phyloP scores from a whole-genome alignment of 2,329 filamentous ascomycete species.

The Ophiostoma sp. region DNA sequence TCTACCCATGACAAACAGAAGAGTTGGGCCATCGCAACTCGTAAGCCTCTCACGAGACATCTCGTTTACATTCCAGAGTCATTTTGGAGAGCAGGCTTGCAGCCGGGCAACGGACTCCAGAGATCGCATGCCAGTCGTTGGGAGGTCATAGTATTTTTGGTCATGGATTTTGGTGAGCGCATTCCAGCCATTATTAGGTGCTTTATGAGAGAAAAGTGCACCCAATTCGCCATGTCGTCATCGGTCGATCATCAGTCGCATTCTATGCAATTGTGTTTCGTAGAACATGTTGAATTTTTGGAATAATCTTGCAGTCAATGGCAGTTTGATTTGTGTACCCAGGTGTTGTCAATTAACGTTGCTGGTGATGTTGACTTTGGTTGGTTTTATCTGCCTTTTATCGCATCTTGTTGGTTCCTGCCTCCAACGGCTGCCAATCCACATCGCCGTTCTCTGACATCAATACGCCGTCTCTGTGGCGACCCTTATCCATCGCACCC shows the following conservation, averaged over 20 bases:
- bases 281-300: not conserved
- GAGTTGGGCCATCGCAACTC: not conserved
- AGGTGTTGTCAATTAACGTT: not conserved
- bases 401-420: not conserved
- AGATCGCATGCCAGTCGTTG: slow-evolving; percentile 1
- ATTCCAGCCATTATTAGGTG: slow-evolving; percentile 1
- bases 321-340: not conserved
- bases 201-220: not conserved
- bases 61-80: slow-evolving; percentile 21
- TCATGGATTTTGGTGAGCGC: not conserved
- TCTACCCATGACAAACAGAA: not conserved
- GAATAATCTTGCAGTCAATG: not conserved
- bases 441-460: not conserved
- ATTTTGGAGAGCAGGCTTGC: slow-evolving; percentile 6
- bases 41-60: slow-evolving; percentile 3
- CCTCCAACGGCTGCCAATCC: not conserved
- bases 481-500: not conserved
- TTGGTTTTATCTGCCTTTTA: not conserved
- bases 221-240: not conserved
- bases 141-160: not conserved
- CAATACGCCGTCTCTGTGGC: slow-evolving; percentile 6
- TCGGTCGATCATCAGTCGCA: not conserved
- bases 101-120: slow-evolving; percentile 18
- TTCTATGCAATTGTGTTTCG: not conserved
- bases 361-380: not conserved